Conservation (phyloP, 1,284 basidiomycete species). For the Cryptococcus floricola region DNA sequence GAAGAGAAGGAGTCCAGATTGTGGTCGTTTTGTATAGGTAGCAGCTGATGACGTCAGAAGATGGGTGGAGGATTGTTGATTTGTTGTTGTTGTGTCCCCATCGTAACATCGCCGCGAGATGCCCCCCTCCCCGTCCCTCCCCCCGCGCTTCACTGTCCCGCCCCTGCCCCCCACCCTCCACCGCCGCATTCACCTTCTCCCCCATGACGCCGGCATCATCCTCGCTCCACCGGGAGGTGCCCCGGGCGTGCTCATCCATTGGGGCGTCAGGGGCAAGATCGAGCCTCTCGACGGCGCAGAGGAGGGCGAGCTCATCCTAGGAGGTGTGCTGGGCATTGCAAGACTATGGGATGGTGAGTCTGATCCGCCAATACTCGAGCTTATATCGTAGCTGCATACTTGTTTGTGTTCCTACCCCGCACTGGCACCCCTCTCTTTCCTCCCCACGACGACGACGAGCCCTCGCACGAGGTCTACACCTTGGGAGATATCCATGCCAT, state of each 20-base stretch:
- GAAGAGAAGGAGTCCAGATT: neutral
- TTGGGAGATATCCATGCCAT: conserved; percentile 39
- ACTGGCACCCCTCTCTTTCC: conserved; percentile 26
- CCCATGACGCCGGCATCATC: conserved; percentile 32
- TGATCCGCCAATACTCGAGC: neutral
- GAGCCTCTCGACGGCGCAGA: conserved; percentile 18
- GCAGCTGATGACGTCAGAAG: neutral
- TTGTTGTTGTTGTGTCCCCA: neutral
- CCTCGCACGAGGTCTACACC: conserved; percentile 31
- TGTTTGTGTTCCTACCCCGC: conserved; percentile 42
- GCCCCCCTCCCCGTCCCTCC: conserved; percentile 21
- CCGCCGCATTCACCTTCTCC: conserved; percentile 29
- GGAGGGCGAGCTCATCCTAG: conserved; percentile 32
- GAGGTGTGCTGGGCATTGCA: conserved; percentile 45
- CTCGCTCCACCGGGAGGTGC: conserved; percentile 21
- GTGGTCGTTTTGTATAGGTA: neutral
- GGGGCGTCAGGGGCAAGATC: conserved; percentile 41
- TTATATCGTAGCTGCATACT: conserved; percentile 19
- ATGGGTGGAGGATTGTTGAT: conserved; percentile 6
- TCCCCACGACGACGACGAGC: conserved; percentile 16
- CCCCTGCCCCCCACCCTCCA: conserved; percentile 42
- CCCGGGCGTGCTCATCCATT: conserved; percentile 29
- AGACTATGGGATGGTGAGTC: conserved; percentile 47
- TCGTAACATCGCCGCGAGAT: neutral
- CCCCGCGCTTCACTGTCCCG: conserved; percentile 41